Evolutionary conservation across 192 early-diverging fungal species (phyloP), one percentile per base, ranked within the genome.

Genomic region (Funneliformis mosseae): DNA sequence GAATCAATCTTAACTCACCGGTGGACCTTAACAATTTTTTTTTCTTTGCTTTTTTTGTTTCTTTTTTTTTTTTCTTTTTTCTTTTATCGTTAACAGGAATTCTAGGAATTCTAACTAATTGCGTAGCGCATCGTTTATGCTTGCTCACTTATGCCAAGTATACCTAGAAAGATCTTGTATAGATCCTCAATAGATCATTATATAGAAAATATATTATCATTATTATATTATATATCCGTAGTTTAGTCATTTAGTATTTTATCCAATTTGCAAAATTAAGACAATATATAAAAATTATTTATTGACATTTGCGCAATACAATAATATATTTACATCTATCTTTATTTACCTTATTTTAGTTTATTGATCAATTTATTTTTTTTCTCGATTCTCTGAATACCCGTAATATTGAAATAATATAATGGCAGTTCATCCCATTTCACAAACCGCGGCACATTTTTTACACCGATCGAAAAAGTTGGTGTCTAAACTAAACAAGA

Each of bases 401-500:
- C 42, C 45, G 73, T 45, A 50, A 61, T 64, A n/a, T 76, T 38
- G 41, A 42, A 39, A 48, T 28, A 39, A 23, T 75, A 61, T 64
- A 79, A 76, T 76, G 74, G 74, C 74, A 39, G 74, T 76, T 60
- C 74, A 76, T 60, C 74, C 74, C 8, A 25, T 80, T 28, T 71
- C 67, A 74, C 74, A 76, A 68, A 83, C 85, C 25, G 79, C 85
- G 16, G 81, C 85, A 18, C 83, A 82, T 55, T 78, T 86, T 50
- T 73, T 86, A 7, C 78, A 86, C 66, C 74, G 81, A 11, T 81
- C 81, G 28, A 83, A 83, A 39, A 82, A 83, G 46, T 81, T 86
- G 16, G 83, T 86, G 39, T 83, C 81, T 1, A 86, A 86, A 79
- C 81, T 86, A 59, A 83, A 83, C 72, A 82, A 82, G 69, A 82